A percentile compares a stretch with the other conserved stretches of the same genome.
Conservation (phyloP, 2,329 filamentous ascomycete genomes). For the Cladobotryum mycophilum region DNA sequence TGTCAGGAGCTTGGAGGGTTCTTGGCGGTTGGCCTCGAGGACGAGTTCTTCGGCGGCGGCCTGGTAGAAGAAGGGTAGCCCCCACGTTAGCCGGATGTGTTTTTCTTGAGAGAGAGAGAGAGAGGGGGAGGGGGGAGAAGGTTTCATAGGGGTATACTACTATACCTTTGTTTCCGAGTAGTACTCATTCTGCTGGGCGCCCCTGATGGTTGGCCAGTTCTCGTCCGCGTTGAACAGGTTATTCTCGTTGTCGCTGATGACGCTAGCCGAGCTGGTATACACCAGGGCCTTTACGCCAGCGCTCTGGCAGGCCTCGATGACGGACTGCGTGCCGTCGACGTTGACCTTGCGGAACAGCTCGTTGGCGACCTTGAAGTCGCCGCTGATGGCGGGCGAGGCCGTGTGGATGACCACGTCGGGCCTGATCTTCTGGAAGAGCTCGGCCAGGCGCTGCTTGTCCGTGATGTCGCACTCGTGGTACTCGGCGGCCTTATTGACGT, state of each 20-base stretch:
- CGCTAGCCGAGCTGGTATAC: slow-evolving; percentile 84
- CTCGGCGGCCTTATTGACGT: slow-evolving; percentile 52
- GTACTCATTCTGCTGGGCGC: slow-evolving; percentile 65
- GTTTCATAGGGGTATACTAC: background rate
- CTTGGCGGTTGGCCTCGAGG: slow-evolving; percentile 63
- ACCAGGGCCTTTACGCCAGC: slow-evolving; percentile 74
- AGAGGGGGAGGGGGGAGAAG: too few relatives aligned
- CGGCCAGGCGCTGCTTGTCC: slow-evolving; percentile 51
- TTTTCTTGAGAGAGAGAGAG: too few relatives aligned
- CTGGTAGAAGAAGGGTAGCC: slow-evolving; percentile 26
- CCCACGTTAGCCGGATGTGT: too few relatives aligned
- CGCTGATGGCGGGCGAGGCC: slow-evolving; percentile 61
- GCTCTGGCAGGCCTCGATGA: slow-evolving; percentile 66
- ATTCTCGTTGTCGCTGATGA: slow-evolving; percentile 72
- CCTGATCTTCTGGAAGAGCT: slow-evolving; percentile 57
- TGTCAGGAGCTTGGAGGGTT: slow-evolving; percentile 60
- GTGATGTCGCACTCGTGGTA: slow-evolving; percentile 79
- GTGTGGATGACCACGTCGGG: slow-evolving; percentile 90
- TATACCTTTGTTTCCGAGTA: slow-evolving; percentile 86
- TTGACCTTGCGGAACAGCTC: slow-evolving; percentile 75
- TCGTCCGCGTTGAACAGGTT: slow-evolving; percentile 85
- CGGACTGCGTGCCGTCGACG: slow-evolving; percentile 73
- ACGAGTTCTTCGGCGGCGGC: slow-evolving; percentile 77
- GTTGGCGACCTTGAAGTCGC: slow-evolving; percentile 46
- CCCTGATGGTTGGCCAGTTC: slow-evolving; percentile 68